A percentile compares a stretch with the other conserved stretches of the same genome.
Evolutionary conservation across 148 eudicot genomes (phyloP).

Genomic region (Polygonum aviculare): DNA sequence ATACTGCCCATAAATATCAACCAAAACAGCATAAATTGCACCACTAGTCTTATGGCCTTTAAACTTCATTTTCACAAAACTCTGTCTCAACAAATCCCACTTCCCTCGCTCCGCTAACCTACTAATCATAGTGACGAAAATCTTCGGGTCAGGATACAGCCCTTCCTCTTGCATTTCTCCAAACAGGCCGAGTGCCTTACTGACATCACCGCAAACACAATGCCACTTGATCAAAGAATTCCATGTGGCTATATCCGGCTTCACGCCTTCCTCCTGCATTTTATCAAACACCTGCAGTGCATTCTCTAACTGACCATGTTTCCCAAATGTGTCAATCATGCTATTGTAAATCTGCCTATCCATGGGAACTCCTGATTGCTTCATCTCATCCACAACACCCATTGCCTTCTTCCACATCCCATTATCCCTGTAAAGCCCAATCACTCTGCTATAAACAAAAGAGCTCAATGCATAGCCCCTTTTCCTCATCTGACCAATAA

Average conservation of each 20-base stretch:
- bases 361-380: slow-evolving; percentile 42
- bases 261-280: slow-evolving; percentile 56
- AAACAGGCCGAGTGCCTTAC: slow-evolving; percentile 52
- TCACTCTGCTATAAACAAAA: slow-evolving; percentile 62
- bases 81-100: slow-evolving; percentile 61
- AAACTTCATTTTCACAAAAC: slow-evolving; percentile 54
- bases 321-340: slow-evolving; percentile 69
- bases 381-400: slow-evolving; percentile 54
- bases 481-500: slow-evolving; percentile 54
- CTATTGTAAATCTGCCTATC: slow-evolving; percentile 69
- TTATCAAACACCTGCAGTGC: slow-evolving; percentile 53
- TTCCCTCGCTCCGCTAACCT: slow-evolving; percentile 67
- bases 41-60: slow-evolving; percentile 59
- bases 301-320: slow-evolving; percentile 54
- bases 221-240: slow-evolving; percentile 77
- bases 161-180: slow-evolving; percentile 80
- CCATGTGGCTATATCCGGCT: slow-evolving; percentile 69
- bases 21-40: slow-evolving; percentile 62
- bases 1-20: slow-evolving; percentile 88
- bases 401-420: slow-evolving; percentile 98
- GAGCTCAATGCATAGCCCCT: slow-evolving; percentile 46
- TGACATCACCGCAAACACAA: slow-evolving; percentile 47
- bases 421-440: slow-evolving; percentile 75
- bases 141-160: slow-evolving; percentile 84
- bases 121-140: slow-evolving; percentile 52